Conservation (phyloP, 108 stramenopile species). For the Nannochloropsis oceanica region DNA sequence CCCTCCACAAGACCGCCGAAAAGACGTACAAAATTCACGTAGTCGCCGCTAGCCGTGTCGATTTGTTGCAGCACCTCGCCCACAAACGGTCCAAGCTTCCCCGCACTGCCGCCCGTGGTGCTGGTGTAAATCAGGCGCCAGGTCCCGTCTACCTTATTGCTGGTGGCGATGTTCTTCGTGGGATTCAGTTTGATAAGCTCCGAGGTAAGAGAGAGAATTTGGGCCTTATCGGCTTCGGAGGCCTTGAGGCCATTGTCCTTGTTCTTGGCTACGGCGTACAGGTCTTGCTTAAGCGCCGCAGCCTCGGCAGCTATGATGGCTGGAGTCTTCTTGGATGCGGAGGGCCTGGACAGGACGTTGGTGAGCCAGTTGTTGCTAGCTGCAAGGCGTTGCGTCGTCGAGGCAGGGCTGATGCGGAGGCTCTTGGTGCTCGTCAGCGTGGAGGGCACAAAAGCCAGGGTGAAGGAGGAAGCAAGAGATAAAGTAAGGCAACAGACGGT, state of each 20-base stretch:
- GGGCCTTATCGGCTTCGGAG: neutral
- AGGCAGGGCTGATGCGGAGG: neutral
- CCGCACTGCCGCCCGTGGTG: slow-evolving; percentile 8
- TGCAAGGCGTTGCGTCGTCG: neutral
- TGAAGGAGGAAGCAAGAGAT: neutral
- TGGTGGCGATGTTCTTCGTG: neutral
- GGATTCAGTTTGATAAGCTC: neutral
- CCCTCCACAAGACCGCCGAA: slow-evolving; percentile 4
- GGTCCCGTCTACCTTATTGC: neutral
- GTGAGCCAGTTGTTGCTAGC: neutral
- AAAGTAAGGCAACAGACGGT: neutral
- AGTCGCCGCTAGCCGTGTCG: slow-evolving; percentile 3
- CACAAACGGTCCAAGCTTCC: slow-evolving; percentile 13
- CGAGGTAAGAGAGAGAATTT: neutral
- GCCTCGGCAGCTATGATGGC: neutral
- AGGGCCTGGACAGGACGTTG: neutral
- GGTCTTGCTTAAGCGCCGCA: neutral
- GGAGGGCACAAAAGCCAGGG: neutral
- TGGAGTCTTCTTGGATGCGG: neutral
- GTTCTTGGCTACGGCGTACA: neutral
- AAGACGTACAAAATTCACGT: slow-evolving; percentile 12
- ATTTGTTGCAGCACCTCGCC: slow-evolving; percentile 14
- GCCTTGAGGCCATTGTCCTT: neutral
- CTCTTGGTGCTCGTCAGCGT: neutral
- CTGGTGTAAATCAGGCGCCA: slow-evolving; percentile 14